These are phyloP conservation scores for Ustilago lituana DNA, from an alignment of 1,284 basidiomycete genomes.

Conservation along the genomic window DNA sequence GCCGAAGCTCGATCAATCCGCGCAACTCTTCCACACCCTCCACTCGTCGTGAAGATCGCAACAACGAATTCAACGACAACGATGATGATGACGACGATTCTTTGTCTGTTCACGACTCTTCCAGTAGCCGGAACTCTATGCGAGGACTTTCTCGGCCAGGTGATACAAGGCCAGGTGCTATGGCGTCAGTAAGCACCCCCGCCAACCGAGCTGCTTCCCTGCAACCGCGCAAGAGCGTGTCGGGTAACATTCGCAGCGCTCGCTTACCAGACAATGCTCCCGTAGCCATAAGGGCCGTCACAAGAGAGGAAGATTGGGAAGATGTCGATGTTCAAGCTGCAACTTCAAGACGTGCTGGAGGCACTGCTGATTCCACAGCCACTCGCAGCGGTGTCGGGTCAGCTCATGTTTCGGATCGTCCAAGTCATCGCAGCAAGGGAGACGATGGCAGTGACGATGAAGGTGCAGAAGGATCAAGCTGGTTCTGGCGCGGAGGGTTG, in stretches of 20 bases:
- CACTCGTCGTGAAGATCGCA: slow-evolving; percentile 6
- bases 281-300: slow-evolving; percentile 3
- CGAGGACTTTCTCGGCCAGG: neutral
- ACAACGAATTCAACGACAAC: slow-evolving; percentile 13
- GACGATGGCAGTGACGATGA: slow-evolving; percentile 38
- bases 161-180: neutral
- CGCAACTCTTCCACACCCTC: slow-evolving; percentile 4
- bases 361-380: slow-evolving; percentile 1
- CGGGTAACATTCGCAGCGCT: neutral
- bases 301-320: slow-evolving; percentile 38
- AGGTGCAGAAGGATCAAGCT: slow-evolving; percentile 35
- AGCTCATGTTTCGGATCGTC: neutral
- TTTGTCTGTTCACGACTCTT: slow-evolving; percentile 6
- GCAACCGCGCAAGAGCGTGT: neutral
- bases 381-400: neutral
- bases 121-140: slow-evolving; percentile 9
- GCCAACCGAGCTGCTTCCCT: neutral
- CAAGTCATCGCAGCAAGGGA: slow-evolving; percentile 9
- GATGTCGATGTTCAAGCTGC: slow-evolving; percentile 15
- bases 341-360: neutral
- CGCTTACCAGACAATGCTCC: neutral
- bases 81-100: slow-evolving; percentile 13
- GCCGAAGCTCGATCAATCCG: slow-evolving; percentile 18
- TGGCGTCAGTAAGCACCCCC: neutral
- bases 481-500: slow-evolving; percentile 59